Evolutionary conservation across 139 green algal genomes (phyloP), one percentile per base, ranked within the genome.

Genomic region (Picocystis salinarum): DNA sequence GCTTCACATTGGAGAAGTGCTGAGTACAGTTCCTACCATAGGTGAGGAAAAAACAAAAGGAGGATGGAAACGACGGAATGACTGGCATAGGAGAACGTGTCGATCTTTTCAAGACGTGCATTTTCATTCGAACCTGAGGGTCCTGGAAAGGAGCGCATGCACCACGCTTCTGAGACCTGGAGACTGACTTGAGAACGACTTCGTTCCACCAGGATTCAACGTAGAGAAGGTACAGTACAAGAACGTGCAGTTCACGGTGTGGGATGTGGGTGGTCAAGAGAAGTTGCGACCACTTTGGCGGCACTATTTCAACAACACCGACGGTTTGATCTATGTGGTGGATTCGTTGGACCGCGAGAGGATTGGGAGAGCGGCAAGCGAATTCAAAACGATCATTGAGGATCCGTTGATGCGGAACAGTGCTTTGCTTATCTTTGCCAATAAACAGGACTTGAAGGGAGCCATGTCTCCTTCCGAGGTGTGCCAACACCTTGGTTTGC

Each of bases 221-320:
- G 84, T 95, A 23, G 84, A 96, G 66, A 95, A 56, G 26, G 62
- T 71, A 12, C 74, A 93, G 60, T 93, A 93, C 75, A 93, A 93
- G 65, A 93, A 93, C 75, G 84, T 93, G 48, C 73, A 59, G 48
- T 92, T 93, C 64, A 93, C 82, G 6, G 61, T 70, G 52, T 70
- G 60, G 60, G 59, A 70, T 40, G 60, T 70, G 3, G 60, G 34
- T 19, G 34, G 31, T 10, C 23, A 44, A 13, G 28, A 45, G 15
- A 89, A 93, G 67, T 78, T 94, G 41, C 73, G 82, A 20, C 78
- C 80, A 2, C 71, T 93, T 19, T 96, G 88, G 88, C 65, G 79
- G 37, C 82, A 94, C 60, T 93, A 91, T 67, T 94, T 92, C 74
- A 90, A 90, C 66, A 94, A 91, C 77, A 99, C 81, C 42, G 84